Evolutionary conservation across 2,329 filamentous ascomycete species (phyloP).

Genomic region (Fusarium albidum): DNA sequence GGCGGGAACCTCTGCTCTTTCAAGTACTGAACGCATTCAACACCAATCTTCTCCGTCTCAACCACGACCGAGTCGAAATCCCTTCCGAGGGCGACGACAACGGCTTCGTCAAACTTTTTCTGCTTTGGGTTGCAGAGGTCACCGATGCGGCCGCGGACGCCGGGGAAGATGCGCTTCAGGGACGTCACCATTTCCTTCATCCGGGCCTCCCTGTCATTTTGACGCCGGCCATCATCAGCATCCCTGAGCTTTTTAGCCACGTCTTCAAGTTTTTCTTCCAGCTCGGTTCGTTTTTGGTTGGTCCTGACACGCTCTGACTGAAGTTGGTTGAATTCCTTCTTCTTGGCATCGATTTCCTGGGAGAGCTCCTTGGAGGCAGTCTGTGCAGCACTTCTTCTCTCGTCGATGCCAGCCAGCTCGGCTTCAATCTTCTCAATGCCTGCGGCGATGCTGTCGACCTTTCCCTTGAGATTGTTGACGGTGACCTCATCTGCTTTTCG

Average conservation of each 20-base stretch:
- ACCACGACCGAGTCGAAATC: conserved; percentile 96
- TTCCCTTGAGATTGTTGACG: conserved; percentile 86
- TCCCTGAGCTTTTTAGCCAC: conserved; percentile 82
- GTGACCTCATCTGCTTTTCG: conserved; percentile 92
- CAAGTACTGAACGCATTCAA: conserved; percentile 93
- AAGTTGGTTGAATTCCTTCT: conserved; percentile 87
- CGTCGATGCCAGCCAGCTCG: conserved; percentile 73
- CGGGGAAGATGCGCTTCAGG: conserved; percentile 89
- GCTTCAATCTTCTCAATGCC: conserved; percentile 76
- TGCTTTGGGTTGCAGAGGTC: conserved; percentile 96
- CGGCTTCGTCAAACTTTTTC: conserved; percentile 94
- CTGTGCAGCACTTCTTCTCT: conserved; percentile 72
- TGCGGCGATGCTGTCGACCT: conserved; percentile 80
- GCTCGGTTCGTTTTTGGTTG: conserved; percentile 83
- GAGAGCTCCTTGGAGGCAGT: conserved; percentile 71
- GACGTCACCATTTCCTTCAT: conserved; percentile 85
- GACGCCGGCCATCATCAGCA: conserved; percentile 83
- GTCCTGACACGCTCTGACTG: conserved; percentile 84
- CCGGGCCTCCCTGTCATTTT: conserved; percentile 81
- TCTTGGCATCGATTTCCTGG: conserved; percentile 84
- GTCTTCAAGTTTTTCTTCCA: conserved; percentile 90
- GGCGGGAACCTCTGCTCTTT: conserved; percentile 88
- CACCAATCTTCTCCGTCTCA: conserved; percentile 91
- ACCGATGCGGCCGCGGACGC: conserved; percentile 88
- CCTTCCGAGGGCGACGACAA: conserved; percentile 88